These are phyloP conservation scores for Perkinsus olseni DNA, from an alignment of 169 alveolate genomes.

Conservation along the genomic window DNA sequence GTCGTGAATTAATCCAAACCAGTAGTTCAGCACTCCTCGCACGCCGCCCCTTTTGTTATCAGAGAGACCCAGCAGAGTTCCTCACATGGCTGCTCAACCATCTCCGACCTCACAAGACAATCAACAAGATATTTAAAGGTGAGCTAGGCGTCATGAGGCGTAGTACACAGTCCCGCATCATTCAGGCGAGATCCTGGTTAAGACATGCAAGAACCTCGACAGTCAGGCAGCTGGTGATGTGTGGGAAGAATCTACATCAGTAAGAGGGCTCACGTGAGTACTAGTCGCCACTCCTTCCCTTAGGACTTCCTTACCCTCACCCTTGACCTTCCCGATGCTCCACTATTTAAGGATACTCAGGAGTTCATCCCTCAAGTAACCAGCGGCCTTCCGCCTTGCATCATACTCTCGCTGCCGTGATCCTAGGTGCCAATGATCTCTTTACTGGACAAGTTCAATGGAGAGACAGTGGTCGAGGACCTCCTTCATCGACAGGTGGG, in stretches of 20 bases:
- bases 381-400: not conserved
- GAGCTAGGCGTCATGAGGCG: not conserved
- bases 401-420: not conserved
- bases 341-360: slow-evolving; percentile 84
- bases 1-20: no score
- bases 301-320: slow-evolving; percentile 32
- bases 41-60: slow-evolving; percentile 72
- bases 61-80: slow-evolving; percentile 85
- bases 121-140: not conserved
- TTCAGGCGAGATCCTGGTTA: not conserved
- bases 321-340: slow-evolving; percentile 80
- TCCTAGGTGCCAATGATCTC: slow-evolving; percentile 73
- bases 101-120: slow-evolving; percentile 44
- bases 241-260: not conserved
- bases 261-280: not conserved
- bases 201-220: slow-evolving; percentile 18
- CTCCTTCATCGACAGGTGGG: slow-evolving; percentile 17
- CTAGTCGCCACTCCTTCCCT: not conserved
- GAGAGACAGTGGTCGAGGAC: slow-evolving; percentile 74
- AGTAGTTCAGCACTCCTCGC: no score
- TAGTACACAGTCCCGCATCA: not conserved
- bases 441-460: slow-evolving; percentile 85
- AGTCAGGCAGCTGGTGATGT: slow-evolving; percentile 2
- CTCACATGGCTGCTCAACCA: slow-evolving; percentile 80
- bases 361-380: slow-evolving; percentile 76